Evolutionary conservation across 2,329 filamentous ascomycete species (phyloP), one percentile per base, ranked within the genome.

Genomic region (Endoconidiophora laricicola): DNA sequence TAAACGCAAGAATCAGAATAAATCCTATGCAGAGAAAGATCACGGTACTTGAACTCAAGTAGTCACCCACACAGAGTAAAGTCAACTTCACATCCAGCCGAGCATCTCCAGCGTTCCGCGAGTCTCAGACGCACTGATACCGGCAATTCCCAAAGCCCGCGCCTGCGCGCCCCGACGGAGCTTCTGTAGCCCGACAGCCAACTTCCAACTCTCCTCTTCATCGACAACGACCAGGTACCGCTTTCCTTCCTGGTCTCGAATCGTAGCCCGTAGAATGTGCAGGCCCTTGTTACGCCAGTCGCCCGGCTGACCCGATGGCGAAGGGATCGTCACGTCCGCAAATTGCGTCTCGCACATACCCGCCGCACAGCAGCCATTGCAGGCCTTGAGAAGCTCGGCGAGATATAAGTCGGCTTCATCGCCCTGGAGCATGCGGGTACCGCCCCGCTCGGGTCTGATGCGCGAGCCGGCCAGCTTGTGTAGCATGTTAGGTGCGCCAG

Each of bases 321-420:
- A 60, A 49, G 60, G 59, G 41, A 64, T 60, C 61, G 69, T 66
- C 64, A 67, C 63, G 61, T 67, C 57, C 52, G 62, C 61, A 58
- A 70, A 67, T 49, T 61, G 65, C 58, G 66, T 62, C 52, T 70
- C 62, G 60, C 69, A 66, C 54, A 71, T 63, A 48, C 70, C 70
- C 55, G 76, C 65, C 54, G 74, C 73, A 62, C 78, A 84, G 55
- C 72, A 73, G 56, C 72, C 73, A 60, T 76, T 78, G 67, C 81
- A 86, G 53, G 74, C 69, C 56, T 73, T 71, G 55, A 81, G 66
- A 62, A 84, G 69, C 55, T 79, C 75, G 43, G 66, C 62, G 50
- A 84, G 66, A 59, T 76, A 81, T n/a, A 67, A 66, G 57, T 83
- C 79, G 46, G 78, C 80, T 54, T 83, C 80, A 55, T 81, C 78